Percentiles rank a stretch among this genome's conserved stretches.
Conservation (phyloP, 306 rosid species). For the Mimosa pudica region DNA sequence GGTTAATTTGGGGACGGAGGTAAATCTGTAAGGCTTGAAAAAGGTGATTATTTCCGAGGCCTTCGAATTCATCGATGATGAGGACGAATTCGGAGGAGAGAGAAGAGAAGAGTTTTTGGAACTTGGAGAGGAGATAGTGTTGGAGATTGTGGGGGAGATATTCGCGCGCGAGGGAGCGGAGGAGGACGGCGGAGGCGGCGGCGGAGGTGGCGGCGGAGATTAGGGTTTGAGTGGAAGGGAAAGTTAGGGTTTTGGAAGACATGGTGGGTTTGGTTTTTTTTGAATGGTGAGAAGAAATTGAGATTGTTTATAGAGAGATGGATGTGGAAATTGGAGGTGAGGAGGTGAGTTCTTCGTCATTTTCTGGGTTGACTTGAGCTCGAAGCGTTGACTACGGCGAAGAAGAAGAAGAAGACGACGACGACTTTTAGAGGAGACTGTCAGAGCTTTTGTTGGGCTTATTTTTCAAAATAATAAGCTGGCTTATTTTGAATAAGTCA, state of each 20-base stretch:
- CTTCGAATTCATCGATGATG: constrained; percentile 42
- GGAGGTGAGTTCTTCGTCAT: not conserved
- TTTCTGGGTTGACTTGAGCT: not conserved
- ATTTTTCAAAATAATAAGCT: no score
- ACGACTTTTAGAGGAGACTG: no score
- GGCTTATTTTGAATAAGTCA: no score
- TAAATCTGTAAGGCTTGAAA: constrained; percentile 42
- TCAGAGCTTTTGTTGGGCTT: no score
- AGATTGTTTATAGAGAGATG: not conserved
- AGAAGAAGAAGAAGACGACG: not conserved
- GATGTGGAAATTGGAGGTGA: not conserved
- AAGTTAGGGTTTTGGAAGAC: constrained; percentile 14
- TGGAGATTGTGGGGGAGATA: constrained; percentile 37
- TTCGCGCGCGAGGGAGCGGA: constrained; percentile 40
- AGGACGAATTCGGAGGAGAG: constrained; percentile 42
- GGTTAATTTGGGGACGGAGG: constrained; percentile 35
- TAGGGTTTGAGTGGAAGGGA: constrained; percentile 38
- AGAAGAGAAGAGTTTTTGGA: not conserved
- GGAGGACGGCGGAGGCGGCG: constrained; percentile 42
- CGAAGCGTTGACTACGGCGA: not conserved
- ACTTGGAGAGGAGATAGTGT: constrained; percentile 24
- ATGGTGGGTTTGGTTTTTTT: not conserved
- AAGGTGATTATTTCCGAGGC: constrained; percentile 36
- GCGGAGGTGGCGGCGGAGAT: constrained; percentile 40
- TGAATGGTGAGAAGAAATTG: not conserved